These are phyloP conservation scores for Malus asiatica DNA, from an alignment of 306 rosid genomes.

Conservation along the genomic window DNA sequence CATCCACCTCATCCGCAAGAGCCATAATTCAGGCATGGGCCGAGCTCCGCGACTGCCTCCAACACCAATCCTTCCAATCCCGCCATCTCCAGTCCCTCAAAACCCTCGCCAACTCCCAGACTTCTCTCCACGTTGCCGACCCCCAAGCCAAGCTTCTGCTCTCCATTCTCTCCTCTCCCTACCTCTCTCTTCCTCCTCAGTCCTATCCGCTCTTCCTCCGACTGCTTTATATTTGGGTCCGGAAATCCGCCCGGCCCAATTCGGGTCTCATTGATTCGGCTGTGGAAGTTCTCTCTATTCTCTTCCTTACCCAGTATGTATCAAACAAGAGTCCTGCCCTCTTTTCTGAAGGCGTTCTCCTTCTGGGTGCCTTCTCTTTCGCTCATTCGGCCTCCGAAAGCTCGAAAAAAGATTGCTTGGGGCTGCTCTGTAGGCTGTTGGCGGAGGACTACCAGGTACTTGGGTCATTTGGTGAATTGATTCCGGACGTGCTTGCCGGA, in stretches of 20 bases:
- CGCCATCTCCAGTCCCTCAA: constrained; percentile 55
- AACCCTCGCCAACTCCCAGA: constrained; percentile 53
- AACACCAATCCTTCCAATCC: constrained; percentile 30
- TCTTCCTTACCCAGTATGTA: constrained; percentile 31
- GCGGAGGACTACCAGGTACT: constrained; percentile 30
- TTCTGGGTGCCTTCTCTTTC: constrained; percentile 57
- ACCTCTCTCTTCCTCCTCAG: constrained; percentile 36
- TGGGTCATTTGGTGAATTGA: constrained; percentile 27
- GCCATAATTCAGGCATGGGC: constrained; percentile 79
- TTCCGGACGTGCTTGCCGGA: constrained; percentile 71
- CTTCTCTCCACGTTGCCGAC: constrained; percentile 72
- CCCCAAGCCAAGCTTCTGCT: constrained; percentile 75
- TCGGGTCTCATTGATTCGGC: constrained; percentile 39
- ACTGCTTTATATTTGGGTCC: constrained; percentile 69
- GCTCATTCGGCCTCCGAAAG: constrained; percentile 38
- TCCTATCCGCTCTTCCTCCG: constrained; percentile 47
- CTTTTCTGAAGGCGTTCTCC: constrained; percentile 49
- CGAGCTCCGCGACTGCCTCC: constrained; percentile 54
- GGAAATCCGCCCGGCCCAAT: constrained; percentile 63
- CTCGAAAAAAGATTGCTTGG: constrained; percentile 49
- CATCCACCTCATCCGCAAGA: constrained; percentile 51
- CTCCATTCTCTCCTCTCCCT: constrained; percentile 47
- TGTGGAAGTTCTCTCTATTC: constrained; percentile 27
- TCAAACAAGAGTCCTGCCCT: constrained; percentile 25
- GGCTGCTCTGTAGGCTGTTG: constrained; percentile 35